Evolutionary conservation across 805 yeast species (phyloP).

Genomic region (Candida schatavii): DNA sequence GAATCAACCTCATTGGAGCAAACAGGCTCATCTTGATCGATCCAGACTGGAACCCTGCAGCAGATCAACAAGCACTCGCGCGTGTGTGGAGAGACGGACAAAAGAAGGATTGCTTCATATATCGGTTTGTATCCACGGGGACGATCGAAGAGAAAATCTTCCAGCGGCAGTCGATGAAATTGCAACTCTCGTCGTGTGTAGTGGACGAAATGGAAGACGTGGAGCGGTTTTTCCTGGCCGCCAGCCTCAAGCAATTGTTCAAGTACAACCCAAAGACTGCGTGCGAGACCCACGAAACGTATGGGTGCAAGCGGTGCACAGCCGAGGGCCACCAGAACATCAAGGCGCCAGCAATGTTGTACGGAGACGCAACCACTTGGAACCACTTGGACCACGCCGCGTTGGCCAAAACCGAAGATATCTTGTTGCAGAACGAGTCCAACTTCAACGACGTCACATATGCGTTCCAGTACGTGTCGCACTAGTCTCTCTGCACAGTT

Average conservation of each 20-base stretch:
- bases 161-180: conserved; percentile 93
- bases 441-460: conserved; percentile 69
- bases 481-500: no score
- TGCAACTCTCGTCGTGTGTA: conserved; percentile 90
- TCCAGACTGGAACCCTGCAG: conserved; percentile 97
- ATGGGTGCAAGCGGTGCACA: conserved; percentile 77
- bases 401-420: conserved; percentile 68
- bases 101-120: conserved; percentile 92
- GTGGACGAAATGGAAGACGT: conserved; percentile 96
- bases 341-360: conserved; percentile 82
- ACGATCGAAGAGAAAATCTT: conserved; percentile 94
- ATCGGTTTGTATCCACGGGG: conserved; percentile 91
- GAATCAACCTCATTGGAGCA: conserved; percentile 95
- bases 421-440: conserved; percentile 70
- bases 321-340: conserved; percentile 46
- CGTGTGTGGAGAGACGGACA: conserved; percentile 99
- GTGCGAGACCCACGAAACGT: conserved; percentile 93
- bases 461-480: conserved; percentile 93
- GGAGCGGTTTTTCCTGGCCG: conserved; percentile 85
- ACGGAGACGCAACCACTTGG: conserved; percentile 98
- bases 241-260: conserved; percentile 72
- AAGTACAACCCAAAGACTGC: conserved; percentile 61
- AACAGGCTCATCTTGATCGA: conserved; percentile 85
- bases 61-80: conserved; percentile 96
- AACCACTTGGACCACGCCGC: conserved; percentile 74